Conservation (phyloP, 1,284 basidiomycete genomes). For the Marasmius sp. region DNA sequence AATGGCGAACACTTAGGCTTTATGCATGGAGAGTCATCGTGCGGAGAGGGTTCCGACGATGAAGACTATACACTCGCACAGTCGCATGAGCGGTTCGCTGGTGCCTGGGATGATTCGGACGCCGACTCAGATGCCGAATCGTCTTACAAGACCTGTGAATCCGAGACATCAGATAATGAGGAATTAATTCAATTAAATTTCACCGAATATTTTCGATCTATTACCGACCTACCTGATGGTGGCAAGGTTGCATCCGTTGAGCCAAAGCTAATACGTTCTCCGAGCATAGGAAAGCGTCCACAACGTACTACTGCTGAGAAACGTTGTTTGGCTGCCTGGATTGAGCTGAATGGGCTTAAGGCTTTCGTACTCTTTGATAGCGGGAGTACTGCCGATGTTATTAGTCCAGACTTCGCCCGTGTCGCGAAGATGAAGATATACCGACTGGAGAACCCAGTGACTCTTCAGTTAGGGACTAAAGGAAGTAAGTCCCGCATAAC, state of each 20-base stretch:
- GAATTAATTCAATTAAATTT: conserved; percentile 4
- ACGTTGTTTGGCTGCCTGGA: conserved; percentile 7
- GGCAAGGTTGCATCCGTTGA: not conserved
- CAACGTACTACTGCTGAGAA: conserved; percentile 1
- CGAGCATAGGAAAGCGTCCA: not conserved
- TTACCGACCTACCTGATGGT: not conserved
- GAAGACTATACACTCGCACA: not conserved
- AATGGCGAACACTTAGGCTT: conserved; percentile 3
- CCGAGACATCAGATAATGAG: not conserved
- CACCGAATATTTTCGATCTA: conserved; percentile 4
- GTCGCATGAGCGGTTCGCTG: not conserved
- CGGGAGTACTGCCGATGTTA: conserved; percentile 22
- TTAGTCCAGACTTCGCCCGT: conserved; percentile 19
- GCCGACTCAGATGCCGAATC: not conserved
- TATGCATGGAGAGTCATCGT: conserved; percentile 1
- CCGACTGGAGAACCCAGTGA: conserved; percentile 18
- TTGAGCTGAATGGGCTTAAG: conserved; percentile 15
- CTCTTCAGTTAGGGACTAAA: conserved; percentile 22
- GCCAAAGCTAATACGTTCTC: not conserved
- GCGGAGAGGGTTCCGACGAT: not conserved
- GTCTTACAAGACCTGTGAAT: not conserved
- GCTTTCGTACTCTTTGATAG: conserved; percentile 21
- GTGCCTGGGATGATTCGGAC: not conserved
- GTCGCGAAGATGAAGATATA: conserved; percentile 8
- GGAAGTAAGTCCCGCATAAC: conserved; percentile 23